Percentiles rank a stretch among this genome's conserved stretches.
Evolutionary conservation across 2,329 filamentous ascomycete genomes (phyloP).

Genomic region (Aspergillus bombycis): DNA sequence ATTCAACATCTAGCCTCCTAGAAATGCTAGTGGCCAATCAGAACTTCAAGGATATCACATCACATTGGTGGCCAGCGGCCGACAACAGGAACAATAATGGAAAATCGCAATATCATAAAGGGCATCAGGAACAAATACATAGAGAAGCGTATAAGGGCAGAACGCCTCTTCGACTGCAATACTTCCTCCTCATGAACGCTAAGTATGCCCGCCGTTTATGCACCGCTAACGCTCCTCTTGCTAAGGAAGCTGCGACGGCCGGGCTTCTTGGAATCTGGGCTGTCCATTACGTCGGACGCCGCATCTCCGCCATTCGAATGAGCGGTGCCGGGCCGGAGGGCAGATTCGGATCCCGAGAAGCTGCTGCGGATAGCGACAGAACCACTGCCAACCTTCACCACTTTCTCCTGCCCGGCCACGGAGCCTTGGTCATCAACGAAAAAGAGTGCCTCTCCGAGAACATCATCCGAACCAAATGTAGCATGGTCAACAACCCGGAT

Average conservation of each 20-base stretch:
- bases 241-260: constrained; percentile 51
- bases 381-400: constrained; percentile 73
- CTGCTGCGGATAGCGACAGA: constrained; percentile 72
- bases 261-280: constrained; percentile 46
- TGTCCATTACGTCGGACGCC: constrained; percentile 35
- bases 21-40: neutral
- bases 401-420: constrained; percentile 68
- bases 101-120: constrained; percentile 6
- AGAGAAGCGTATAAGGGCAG: constrained; percentile 5
- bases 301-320: constrained; percentile 36
- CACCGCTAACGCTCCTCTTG: constrained; percentile 45
- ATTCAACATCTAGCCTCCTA: neutral
- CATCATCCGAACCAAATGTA: constrained; percentile 80
- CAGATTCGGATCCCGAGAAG: constrained; percentile 61
- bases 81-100: constrained; percentile 6
- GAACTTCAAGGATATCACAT: constrained; percentile 11
- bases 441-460: constrained; percentile 83
- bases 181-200: neutral
- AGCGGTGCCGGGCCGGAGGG: constrained; percentile 40
- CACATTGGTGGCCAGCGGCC: constrained; percentile 7
- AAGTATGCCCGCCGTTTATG: constrained; percentile 16
- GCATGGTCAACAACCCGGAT: constrained; percentile 83
- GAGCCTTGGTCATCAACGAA: constrained; percentile 81
- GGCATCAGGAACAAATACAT: constrained; percentile 7
- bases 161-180: neutral